These are phyloP conservation scores for Lactuca saligna DNA, from an alignment of 129 eudicot genomes.

Conservation along the genomic window DNA sequence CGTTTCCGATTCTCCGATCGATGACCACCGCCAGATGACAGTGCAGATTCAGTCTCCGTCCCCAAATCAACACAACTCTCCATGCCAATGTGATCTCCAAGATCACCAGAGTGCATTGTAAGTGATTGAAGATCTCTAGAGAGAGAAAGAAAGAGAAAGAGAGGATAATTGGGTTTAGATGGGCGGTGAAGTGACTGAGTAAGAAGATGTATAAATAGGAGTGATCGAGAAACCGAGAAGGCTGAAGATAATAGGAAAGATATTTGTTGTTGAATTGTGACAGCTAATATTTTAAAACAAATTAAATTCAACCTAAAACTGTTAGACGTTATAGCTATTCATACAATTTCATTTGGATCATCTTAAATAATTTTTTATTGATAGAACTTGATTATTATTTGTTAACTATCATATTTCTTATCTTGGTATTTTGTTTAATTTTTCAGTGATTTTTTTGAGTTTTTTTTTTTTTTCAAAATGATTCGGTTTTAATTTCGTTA, in stretches of 20 bases:
- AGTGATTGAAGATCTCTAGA: neutral
- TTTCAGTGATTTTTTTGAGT: too few species aligned
- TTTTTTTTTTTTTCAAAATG: too few species aligned
- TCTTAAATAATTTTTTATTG: too few species aligned
- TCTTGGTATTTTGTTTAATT: too few species aligned
- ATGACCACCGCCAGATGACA: neutral
- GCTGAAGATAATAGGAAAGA: slow-evolving; percentile 17
- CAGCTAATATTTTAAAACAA: slow-evolving; percentile 15
- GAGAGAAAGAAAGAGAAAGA: slow-evolving; percentile 13
- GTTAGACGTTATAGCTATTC: too few species aligned
- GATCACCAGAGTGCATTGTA: slow-evolving; percentile 29
- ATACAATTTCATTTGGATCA: too few species aligned
- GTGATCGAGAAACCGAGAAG: slow-evolving; percentile 14
- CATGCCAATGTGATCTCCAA: slow-evolving; percentile 56
- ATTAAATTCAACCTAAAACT: too few species aligned
- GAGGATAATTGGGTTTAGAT: neutral
- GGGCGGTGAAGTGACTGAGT: slow-evolving; percentile 21
- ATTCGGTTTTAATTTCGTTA: too few species aligned
- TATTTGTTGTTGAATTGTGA: slow-evolving; percentile 7
- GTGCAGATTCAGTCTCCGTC: neutral
- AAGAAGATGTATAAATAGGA: slow-evolving; percentile 35
- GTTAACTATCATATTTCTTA: too few species aligned
- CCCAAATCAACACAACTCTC: slow-evolving; percentile 47
- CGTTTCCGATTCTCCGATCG: slow-evolving; percentile 18
- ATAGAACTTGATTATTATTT: too few species aligned